Conservation (phyloP, 108 stramenopile genomes). For the Cyclotella choctawhatcheeana region DNA sequence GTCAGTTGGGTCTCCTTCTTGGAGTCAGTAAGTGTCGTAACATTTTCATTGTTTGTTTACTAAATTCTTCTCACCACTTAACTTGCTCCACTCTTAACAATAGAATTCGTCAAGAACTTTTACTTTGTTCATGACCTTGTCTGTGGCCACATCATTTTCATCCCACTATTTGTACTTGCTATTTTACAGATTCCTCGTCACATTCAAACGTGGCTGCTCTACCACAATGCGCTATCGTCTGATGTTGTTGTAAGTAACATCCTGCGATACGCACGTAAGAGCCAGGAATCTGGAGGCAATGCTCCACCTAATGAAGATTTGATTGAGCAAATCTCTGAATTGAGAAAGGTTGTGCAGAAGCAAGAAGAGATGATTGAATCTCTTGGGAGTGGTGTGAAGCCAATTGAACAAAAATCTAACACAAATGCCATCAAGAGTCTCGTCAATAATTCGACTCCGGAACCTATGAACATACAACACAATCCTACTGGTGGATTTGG, state of each 20-base stretch:
- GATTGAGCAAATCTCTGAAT: slow-evolving; percentile 87
- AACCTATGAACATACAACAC: slow-evolving; percentile 37
- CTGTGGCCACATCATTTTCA: slow-evolving; percentile 94
- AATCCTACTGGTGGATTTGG: slow-evolving; percentile 5
- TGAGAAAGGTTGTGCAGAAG: slow-evolving; percentile 83
- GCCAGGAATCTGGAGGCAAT: slow-evolving; percentile 84
- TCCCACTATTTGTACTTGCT: slow-evolving; percentile 85
- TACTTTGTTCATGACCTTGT: slow-evolving; percentile 94
- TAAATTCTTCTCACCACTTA: neutral
- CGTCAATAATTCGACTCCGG: slow-evolving; percentile 31
- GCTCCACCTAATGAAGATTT: slow-evolving; percentile 74
- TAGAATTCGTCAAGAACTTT: slow-evolving; percentile 75
- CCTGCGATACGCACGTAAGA: slow-evolving; percentile 90
- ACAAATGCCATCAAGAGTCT: slow-evolving; percentile 57
- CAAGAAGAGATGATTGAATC: slow-evolving; percentile 80
- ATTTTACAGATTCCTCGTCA: slow-evolving; percentile 87
- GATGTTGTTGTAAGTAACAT: slow-evolving; percentile 98
- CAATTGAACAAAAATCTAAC: slow-evolving; percentile 41
- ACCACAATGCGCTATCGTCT: slow-evolving; percentile 95
- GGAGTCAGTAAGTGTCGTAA: slow-evolving; percentile 81
- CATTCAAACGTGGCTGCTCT: slow-evolving; percentile 97
- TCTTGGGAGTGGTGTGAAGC: slow-evolving; percentile 52
- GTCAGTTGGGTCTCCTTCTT: slow-evolving; percentile 76
- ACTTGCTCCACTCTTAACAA: neutral
- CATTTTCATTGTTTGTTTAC: slow-evolving; percentile 60